These are phyloP conservation scores for Salinomyces thailandicus DNA, from an alignment of 2,329 filamentous ascomycete genomes.

Conservation along the genomic window DNA sequence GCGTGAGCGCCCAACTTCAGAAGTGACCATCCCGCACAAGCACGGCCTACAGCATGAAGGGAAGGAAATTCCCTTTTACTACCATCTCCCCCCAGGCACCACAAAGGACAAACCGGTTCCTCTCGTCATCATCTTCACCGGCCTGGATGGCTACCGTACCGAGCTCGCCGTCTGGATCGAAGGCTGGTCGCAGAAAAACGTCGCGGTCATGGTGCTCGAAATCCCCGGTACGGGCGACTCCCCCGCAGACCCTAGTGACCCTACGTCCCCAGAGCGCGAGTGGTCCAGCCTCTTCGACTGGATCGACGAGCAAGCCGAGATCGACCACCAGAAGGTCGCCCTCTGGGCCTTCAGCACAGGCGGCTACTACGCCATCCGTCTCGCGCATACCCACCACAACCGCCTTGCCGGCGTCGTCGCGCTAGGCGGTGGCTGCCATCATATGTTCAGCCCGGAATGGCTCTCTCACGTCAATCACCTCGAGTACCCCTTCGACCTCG, in stretches of 20 bases:
- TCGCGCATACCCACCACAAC: constrained; percentile 48
- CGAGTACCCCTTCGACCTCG: constrained; percentile 51
- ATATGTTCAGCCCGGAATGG: constrained; percentile 49
- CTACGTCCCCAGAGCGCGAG: constrained; percentile 41
- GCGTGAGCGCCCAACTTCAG: constrained; percentile 47
- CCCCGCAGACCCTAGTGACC: constrained; percentile 38
- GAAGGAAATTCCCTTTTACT: constrained; percentile 51
- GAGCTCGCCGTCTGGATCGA: constrained; percentile 45
- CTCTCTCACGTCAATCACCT: constrained; percentile 44
- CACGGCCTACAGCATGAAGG: constrained; percentile 44
- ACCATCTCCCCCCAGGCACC: constrained; percentile 47
- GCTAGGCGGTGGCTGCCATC: constrained; percentile 46
- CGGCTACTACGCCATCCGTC: constrained; percentile 48
- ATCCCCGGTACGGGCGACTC: constrained; percentile 50
- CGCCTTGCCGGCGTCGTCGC: constrained; percentile 42
- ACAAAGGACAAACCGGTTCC: constrained; percentile 36
- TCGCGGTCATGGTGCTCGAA: constrained; percentile 43
- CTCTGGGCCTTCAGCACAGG: constrained; percentile 51
- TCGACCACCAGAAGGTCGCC: constrained; percentile 40
- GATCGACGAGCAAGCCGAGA: constrained; percentile 36
- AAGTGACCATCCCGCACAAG: constrained; percentile 52
- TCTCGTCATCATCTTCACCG: constrained; percentile 46
- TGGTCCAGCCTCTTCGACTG: constrained; percentile 47
- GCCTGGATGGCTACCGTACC: constrained; percentile 49
- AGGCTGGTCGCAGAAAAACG: constrained; percentile 39